Percentiles rank a stretch among this genome's conserved stretches.
Evolutionary conservation across 257 asterid species (phyloP).

Genomic region (Solanum dulcamara): DNA sequence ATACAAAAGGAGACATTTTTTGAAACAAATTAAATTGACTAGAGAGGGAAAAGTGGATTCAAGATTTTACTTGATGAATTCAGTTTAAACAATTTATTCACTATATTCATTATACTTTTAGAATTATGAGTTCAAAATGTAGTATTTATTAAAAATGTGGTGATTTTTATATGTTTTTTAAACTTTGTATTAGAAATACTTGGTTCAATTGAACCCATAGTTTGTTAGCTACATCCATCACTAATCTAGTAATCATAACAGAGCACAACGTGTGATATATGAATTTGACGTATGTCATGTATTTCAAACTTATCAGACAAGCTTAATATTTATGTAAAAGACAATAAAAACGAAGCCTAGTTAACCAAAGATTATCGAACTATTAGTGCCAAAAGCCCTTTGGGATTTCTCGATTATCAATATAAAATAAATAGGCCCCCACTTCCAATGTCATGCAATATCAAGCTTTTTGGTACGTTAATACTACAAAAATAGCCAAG

Average conservation of each 20-base stretch:
- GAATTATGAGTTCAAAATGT: too few species aligned
- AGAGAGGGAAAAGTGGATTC: too few species aligned
- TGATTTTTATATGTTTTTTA: not conserved
- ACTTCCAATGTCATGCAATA: not conserved
- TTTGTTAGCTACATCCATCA: not conserved
- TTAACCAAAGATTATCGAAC: not conserved
- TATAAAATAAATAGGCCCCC: not conserved
- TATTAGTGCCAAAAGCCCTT: not conserved
- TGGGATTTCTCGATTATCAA: not conserved
- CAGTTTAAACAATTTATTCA: too few species aligned
- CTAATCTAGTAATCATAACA: not conserved
- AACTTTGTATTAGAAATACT: not conserved
- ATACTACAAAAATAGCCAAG: not conserved
- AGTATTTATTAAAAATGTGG: too few species aligned
- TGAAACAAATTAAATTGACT: too few species aligned
- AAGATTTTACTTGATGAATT: too few species aligned
- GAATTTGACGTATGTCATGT: not conserved
- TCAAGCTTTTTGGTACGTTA: not conserved
- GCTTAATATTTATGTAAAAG: not conserved
- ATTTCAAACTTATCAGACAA: not conserved
- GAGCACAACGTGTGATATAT: not conserved
- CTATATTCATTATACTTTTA: too few species aligned
- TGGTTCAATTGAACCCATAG: not conserved
- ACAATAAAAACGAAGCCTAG: not conserved
- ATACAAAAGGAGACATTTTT: too few species aligned